These are phyloP conservation scores for Daldinia eschscholtzii DNA, from an alignment of 2,329 filamentous ascomycete genomes.

Conservation along the genomic window DNA sequence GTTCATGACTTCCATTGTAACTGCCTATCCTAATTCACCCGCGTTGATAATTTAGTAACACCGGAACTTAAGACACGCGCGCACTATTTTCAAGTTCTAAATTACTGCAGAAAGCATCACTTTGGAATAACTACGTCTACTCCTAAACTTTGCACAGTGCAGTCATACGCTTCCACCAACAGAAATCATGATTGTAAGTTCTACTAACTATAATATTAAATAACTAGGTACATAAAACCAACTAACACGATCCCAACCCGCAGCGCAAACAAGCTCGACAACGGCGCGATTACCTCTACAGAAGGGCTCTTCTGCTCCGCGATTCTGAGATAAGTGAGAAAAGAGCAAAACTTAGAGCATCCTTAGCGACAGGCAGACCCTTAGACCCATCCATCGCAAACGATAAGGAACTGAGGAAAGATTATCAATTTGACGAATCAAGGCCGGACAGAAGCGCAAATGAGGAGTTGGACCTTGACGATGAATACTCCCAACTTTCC, in stretches of 20 bases:
- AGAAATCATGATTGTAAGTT: constrained; percentile 44
- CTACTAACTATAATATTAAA: not conserved
- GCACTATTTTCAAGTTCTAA: not conserved
- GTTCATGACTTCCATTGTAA: constrained; percentile 9
- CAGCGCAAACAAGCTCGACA: constrained; percentile 81
- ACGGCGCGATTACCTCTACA: constrained; percentile 89
- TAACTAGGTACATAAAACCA: constrained; percentile 8
- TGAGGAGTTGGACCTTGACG: constrained; percentile 81
- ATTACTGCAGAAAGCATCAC: not conserved
- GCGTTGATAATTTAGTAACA: not conserved
- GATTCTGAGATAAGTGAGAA: constrained; percentile 96
- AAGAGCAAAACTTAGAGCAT: constrained; percentile 85
- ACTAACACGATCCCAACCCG: constrained; percentile 31
- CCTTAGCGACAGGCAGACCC: constrained; percentile 89
- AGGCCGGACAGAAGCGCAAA: constrained; percentile 74
- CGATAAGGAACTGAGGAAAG: constrained; percentile 84
- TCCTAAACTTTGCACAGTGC: not conserved
- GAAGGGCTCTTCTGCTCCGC: constrained; percentile 85
- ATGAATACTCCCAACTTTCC: constrained; percentile 92
- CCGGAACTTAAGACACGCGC: not conserved
- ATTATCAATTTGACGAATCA: constrained; percentile 95
- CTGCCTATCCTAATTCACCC: not conserved
- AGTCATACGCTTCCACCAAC: not conserved
- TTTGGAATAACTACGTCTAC: not conserved
- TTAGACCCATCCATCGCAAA: constrained; percentile 85